Evolutionary conservation across 2,329 filamentous ascomycete species (phyloP), one percentile per base, ranked within the genome.

Genomic region (Coniosporium tulheliwenetii): DNA sequence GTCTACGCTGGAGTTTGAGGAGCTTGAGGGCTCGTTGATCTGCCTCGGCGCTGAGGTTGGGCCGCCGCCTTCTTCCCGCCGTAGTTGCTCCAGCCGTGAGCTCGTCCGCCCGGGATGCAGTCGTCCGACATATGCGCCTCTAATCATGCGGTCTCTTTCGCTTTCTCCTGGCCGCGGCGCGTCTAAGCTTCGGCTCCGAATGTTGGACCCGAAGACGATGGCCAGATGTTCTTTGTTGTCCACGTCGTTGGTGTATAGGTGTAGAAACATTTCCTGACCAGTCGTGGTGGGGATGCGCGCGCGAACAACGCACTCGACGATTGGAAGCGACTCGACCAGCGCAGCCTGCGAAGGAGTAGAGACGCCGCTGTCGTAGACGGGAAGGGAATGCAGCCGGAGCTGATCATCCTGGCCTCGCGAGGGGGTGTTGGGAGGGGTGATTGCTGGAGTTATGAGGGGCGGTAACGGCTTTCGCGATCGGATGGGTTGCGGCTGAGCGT

Each of bases 191-290:
- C 66, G 77, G 76, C 58, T 75, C 38, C 91, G 74, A 49, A 96
- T 95, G 38, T 79, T 70, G 44, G 80, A 79, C 2, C 91, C 91
- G 60, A 98, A 98, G 0, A 98, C 91, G 54, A 98, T 96, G 13
- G 91, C 91, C 39, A 98, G 65, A 58, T 98, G 91, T 56, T 98
- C 91, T 62, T 98, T 98, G 48, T 80, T 84, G 60, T 98, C 91
- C 5, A 85, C 77, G 51, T 83, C 83, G 62, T 98, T 98, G 47
- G 79, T 79, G 64, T 98, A 98, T 0, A 96, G 69, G 56, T 98
- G 89, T 39, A 98, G 64, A 61, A 93, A 98, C 86, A 98, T 96
- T 61, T 98, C 87, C 16, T 37, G n/a, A 3, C 89, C 89, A 0
- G 74, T 77, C 2, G 85, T 89, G 1, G 89, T 96, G 0, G 91